Percentiles rank a stretch among this genome's conserved stretches.
Evolutionary conservation across 2,329 filamentous ascomycete genomes (phyloP).

Genomic region (Macroventuria anomochaeta): DNA sequence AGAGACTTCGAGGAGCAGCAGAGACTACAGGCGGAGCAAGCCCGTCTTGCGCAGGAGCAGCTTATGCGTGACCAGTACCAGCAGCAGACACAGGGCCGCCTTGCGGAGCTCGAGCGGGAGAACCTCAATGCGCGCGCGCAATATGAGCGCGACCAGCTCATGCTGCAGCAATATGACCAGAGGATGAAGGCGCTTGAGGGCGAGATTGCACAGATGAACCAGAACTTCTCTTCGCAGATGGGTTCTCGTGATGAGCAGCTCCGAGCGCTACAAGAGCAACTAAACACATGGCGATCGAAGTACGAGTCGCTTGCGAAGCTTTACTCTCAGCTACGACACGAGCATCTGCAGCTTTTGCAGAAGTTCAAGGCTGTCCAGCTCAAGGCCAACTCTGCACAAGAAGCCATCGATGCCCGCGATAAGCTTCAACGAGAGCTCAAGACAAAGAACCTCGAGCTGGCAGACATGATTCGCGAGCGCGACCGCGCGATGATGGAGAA

Average conservation of each 20-base stretch:
- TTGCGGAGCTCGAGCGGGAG: conserved; percentile 93
- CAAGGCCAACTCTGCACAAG: conserved; percentile 95
- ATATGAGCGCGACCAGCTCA: conserved; percentile 95
- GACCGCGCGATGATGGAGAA: conserved; percentile 93
- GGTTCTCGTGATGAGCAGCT: conserved; percentile 94
- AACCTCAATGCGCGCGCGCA: conserved; percentile 93
- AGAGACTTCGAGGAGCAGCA: conserved; percentile 97
- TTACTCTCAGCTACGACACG: conserved; percentile 93
- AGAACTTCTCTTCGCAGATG: conserved; percentile 83
- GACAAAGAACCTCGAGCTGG: conserved; percentile 98
- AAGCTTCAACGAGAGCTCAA: conserved; percentile 97
- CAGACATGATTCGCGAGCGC: conserved; percentile 97
- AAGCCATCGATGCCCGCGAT: conserved; percentile 92
- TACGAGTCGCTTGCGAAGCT: conserved; percentile 96
- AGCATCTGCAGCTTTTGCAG: conserved; percentile 92
- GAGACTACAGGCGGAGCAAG: conserved; percentile 83
- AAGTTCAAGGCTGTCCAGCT: conserved; percentile 97
- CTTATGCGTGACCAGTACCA: conserved; percentile 86
- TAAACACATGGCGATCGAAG: conserved; percentile 96
- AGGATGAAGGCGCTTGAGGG: conserved; percentile 91
- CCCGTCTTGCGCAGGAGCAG: conserved; percentile 88
- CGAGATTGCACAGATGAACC: conserved; percentile 81
- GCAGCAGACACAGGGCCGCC: conserved; percentile 92
- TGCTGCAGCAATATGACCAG: conserved; percentile 94
- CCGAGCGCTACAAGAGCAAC: conserved; percentile 88